phyloP scores from a whole-genome alignment of 2,329 filamentous ascomycete species.

The Diaporthe sp. region DNA sequence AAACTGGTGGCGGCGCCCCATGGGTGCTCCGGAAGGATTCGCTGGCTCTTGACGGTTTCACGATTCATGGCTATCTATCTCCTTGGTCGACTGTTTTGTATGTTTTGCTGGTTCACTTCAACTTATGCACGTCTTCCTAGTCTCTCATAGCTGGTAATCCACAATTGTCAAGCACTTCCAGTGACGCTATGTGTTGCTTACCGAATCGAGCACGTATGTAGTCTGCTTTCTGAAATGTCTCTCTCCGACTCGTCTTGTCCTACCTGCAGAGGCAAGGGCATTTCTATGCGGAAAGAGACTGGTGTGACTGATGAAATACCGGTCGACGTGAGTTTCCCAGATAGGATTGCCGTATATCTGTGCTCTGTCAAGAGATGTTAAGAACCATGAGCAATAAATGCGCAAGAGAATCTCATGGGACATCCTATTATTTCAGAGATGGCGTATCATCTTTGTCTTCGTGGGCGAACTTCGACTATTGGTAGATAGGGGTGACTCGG shows the following conservation, averaged over 20 bases:
- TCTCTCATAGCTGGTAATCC: constrained; percentile 18
- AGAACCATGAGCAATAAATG: background rate
- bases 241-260: background rate
- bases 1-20: too few relatives aligned
- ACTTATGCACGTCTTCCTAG: constrained; percentile 18
- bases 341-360: background rate
- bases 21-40: background rate
- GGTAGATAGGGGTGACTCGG: too few relatives aligned
- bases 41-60: background rate
- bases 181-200: background rate
- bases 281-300: too few relatives aligned
- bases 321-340: too few relatives aligned
- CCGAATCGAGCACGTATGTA: too few relatives aligned
- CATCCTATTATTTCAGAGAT: background rate
- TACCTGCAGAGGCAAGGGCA: rapidly evolving
- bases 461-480: background rate
- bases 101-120: constrained; percentile 19
- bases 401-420: too few relatives aligned
- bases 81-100: constrained; percentile 14
- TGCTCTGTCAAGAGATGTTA: too few relatives aligned
- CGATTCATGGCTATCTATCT: background rate
- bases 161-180: background rate
- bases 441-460: background rate
- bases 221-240: background rate
- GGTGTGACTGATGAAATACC: background rate